Conservation (phyloP, 2,329 filamentous ascomycete genomes). For the Epichloe uncinata region DNA sequence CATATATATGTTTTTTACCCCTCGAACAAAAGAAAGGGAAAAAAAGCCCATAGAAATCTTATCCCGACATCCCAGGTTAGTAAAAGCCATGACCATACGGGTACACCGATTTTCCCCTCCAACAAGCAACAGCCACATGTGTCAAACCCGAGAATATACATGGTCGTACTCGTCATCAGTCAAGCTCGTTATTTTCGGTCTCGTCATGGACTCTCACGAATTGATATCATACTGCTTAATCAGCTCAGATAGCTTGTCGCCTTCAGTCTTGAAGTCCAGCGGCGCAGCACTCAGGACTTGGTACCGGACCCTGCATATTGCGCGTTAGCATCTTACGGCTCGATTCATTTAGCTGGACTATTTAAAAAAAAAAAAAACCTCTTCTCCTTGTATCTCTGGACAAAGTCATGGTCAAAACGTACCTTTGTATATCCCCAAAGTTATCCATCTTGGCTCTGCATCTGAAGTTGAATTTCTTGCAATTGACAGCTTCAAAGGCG, state of each 20-base stretch:
- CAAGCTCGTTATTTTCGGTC: not conserved
- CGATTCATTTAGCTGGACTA: too few relatives aligned
- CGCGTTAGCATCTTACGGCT: conserved; percentile 14
- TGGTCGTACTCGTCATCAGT: conserved; percentile 1
- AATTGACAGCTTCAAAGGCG: conserved; percentile 67
- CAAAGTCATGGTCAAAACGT: conserved; percentile 21
- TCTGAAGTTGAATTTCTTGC: conserved; percentile 69
- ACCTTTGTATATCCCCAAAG: conserved; percentile 80
- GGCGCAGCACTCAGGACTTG: conserved; percentile 60
- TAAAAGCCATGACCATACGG: not conserved
- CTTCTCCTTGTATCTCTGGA: not conserved
- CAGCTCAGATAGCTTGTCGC: conserved; percentile 62
- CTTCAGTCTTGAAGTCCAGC: conserved; percentile 68
- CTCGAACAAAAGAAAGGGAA: not conserved
- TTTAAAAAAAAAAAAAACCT: too few relatives aligned
- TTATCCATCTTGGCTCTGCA: conserved; percentile 85
- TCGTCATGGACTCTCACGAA: conserved; percentile 7
- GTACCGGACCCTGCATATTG: conserved; percentile 60
- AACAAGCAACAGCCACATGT: not conserved
- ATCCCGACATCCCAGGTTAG: too few relatives aligned
- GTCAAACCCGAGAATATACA: not conserved
- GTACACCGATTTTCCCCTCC: not conserved
- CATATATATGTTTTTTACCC: too few relatives aligned
- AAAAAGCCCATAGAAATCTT: not conserved
- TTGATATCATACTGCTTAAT: conserved; percentile 55